Percentiles rank a stretch among this genome's conserved stretches.
Evolutionary conservation across 2,329 filamentous ascomycete genomes (phyloP).

Genomic region (Xylariaceae sp.): DNA sequence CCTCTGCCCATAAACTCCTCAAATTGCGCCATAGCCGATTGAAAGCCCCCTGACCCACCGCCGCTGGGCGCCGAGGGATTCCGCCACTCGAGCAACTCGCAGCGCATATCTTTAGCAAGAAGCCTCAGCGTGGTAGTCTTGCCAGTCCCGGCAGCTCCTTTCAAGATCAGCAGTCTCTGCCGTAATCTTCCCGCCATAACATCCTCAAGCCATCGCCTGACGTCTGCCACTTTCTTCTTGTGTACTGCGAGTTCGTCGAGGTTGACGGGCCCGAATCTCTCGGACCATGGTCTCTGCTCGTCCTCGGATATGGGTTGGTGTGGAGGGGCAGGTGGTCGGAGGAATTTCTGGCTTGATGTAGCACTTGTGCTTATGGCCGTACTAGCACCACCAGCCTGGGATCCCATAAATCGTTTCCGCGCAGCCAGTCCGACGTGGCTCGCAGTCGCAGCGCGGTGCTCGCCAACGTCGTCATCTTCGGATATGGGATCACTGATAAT

Average conservation of each 20-base stretch:
- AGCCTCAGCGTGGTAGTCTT: conserved; percentile 86
- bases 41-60: conserved; percentile 55
- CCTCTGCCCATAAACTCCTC: conserved; percentile 85
- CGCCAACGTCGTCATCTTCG: conserved; percentile 55
- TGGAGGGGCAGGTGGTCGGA: conserved; percentile 38
- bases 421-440: conserved; percentile 56
- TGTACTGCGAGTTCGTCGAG: conserved; percentile 88
- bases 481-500: conserved; percentile 56
- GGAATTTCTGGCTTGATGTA: conserved; percentile 48
- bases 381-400: conserved; percentile 24
- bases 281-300: conserved; percentile 77
- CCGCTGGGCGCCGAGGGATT: conserved; percentile 66
- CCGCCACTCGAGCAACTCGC: conserved; percentile 83
- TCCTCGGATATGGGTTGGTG: conserved; percentile 36
- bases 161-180: conserved; percentile 77
- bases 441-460: conserved; percentile 45
- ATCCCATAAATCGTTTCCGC: conserved; percentile 47
- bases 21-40: conserved; percentile 75
- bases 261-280: conserved; percentile 71
- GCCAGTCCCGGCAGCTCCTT: conserved; percentile 84
- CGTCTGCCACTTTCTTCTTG: conserved; percentile 88
- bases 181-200: conserved; percentile 62
- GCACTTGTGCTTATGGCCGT: conserved; percentile 11
- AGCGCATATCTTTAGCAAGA: conserved; percentile 71
- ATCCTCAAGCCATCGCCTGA: conserved; percentile 75